These are phyloP conservation scores for Pythium coloratum DNA, from an alignment of 352 stramenopile species.

Conservation along the genomic window DNA sequence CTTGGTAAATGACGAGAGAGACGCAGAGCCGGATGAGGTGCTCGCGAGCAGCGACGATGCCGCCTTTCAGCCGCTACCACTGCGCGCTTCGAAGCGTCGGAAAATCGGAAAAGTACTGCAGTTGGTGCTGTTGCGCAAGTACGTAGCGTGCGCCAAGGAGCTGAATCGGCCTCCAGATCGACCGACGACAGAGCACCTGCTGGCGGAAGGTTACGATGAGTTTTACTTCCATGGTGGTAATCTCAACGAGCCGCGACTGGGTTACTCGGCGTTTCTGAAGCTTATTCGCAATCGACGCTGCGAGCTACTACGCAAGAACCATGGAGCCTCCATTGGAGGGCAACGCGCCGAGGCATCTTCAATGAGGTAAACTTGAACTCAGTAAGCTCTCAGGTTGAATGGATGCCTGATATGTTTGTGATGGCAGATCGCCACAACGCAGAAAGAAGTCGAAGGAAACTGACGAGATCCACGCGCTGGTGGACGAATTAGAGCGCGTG, in stretches of 20 bases:
- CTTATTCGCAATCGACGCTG: constrained; percentile 63
- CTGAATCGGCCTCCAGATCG: constrained; percentile 45
- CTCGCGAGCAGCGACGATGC: constrained; percentile 6
- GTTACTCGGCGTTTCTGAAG: constrained; percentile 64
- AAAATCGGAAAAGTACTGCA: constrained; percentile 67
- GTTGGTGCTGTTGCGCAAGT: constrained; percentile 54
- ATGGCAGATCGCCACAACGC: not conserved
- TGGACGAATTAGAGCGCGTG: constrained; percentile 57
- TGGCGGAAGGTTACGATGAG: constrained; percentile 69
- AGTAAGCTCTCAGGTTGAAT: not conserved
- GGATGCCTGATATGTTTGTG: not conserved
- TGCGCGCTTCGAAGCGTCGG: constrained; percentile 28
- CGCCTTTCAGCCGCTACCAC: constrained; percentile 10
- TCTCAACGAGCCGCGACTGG: constrained; percentile 52
- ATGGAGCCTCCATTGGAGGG: not conserved
- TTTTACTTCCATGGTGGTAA: constrained; percentile 68
- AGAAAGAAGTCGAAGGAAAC: constrained; percentile 33
- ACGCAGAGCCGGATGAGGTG: constrained; percentile 13
- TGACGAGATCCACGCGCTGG: constrained; percentile 53
- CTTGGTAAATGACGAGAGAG: not conserved
- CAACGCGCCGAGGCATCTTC: not conserved
- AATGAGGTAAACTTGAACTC: not conserved
- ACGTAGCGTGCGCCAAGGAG: constrained; percentile 60
- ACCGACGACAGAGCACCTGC: constrained; percentile 52
- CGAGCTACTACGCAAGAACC: constrained; percentile 32